phyloP scores from a whole-genome alignment of 2,329 filamentous ascomycete species.

The Orbilia javanica region DNA sequence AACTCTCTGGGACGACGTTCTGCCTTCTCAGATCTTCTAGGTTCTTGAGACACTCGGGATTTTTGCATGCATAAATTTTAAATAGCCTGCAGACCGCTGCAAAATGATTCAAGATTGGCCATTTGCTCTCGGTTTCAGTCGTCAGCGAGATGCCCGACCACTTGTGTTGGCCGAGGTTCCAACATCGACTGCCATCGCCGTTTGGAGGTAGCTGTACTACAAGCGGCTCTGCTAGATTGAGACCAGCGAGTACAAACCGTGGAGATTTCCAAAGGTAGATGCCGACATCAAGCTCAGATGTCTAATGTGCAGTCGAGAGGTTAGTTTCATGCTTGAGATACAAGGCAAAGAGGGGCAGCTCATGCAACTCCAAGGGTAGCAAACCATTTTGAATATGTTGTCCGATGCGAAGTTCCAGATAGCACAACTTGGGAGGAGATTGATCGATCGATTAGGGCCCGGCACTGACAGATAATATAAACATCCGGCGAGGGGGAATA shows the following conservation, averaged over 20 bases:
- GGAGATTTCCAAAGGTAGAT: background rate
- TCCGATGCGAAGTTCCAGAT: background rate
- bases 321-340: background rate
- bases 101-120: conserved; percentile 21
- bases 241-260: background rate
- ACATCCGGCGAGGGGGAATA: background rate
- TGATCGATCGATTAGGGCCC: background rate
- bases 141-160: background rate
- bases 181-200: background rate
- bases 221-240: background rate
- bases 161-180: conserved; percentile 25
- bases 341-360: too few relatives aligned
- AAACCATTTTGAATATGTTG: background rate
- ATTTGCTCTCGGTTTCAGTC: background rate
- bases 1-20: conserved; percentile 10
- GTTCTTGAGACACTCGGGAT: background rate
- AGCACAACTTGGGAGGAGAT: background rate
- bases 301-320: background rate
- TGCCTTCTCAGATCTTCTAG: background rate
- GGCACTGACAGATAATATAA: background rate
- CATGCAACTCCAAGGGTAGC: background rate
- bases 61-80: conserved; percentile 19
- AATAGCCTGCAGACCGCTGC: conserved; percentile 18
- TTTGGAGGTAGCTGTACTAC: background rate
- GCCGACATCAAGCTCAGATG: too few relatives aligned